These are phyloP conservation scores for Puccinia polysora DNA, from an alignment of 1,284 basidiomycete species.

Conservation along the genomic window DNA sequence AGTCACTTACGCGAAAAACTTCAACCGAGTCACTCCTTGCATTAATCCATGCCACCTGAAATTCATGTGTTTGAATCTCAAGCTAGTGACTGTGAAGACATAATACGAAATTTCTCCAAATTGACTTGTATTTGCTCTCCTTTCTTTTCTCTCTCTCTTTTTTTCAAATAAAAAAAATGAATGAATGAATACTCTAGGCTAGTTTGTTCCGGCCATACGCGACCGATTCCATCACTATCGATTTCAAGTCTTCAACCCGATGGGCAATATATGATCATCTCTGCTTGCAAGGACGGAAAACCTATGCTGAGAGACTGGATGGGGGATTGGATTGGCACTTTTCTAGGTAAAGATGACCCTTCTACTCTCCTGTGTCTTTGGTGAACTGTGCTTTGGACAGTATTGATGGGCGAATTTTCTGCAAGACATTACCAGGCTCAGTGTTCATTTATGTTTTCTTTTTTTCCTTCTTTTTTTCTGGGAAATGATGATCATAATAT, in stretches of 20 bases:
- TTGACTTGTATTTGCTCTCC: background rate
- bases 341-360: constrained; percentile 62
- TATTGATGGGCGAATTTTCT: too few relatives aligned
- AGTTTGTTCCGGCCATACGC: constrained; percentile 41
- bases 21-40: too few relatives aligned
- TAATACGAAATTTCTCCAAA: too few relatives aligned
- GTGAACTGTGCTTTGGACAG: background rate
- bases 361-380: background rate
- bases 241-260: constrained; percentile 37
- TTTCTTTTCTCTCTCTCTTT: background rate
- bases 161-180: background rate
- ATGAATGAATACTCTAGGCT: too few relatives aligned
- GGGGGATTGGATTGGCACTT: constrained; percentile 98
- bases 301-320: constrained; percentile 51
- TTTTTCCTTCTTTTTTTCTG: background rate
- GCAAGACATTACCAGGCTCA: background rate
- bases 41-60: too few relatives aligned
- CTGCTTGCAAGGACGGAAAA: constrained; percentile 43
- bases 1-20: too few relatives aligned
- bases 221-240: constrained; percentile 41
- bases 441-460: constrained; percentile 1
- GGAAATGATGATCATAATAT: background rate
- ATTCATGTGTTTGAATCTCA: too few relatives aligned
- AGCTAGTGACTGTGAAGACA: too few relatives aligned
- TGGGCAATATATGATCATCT: constrained; percentile 44